A percentile compares a stretch with the other conserved stretches of the same genome.
Evolutionary conservation across 2,329 filamentous ascomycete genomes (phyloP).

Genomic region (Botrytis byssoidea): DNA sequence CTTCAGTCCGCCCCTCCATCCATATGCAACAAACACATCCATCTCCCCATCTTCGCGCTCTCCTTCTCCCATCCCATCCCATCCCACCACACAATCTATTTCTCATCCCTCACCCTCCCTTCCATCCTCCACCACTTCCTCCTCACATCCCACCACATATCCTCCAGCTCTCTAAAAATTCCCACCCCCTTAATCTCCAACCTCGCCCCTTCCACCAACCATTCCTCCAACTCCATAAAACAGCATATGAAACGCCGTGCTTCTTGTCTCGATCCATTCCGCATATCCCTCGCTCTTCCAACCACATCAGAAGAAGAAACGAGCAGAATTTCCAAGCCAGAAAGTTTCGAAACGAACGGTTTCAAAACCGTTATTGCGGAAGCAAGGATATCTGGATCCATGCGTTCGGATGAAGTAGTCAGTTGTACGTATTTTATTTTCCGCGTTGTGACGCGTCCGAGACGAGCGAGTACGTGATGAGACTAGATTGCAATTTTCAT

Average conservation of each 20-base stretch:
- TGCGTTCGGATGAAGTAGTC: not conserved
- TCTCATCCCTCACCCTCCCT: not conserved
- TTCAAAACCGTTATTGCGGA: slow-evolving; percentile 18
- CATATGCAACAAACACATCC: not conserved
- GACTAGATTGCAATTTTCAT: not conserved
- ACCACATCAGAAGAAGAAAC: not conserved
- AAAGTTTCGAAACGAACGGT: not conserved
- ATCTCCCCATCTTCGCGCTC: not conserved
- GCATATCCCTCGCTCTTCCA: fast-evolving
- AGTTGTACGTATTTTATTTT: slow-evolving; percentile 16
- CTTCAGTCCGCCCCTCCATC: not conserved
- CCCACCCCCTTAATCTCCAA: slow-evolving; percentile 2
- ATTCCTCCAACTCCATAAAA: slow-evolving; percentile 14
- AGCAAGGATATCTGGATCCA: slow-evolving; percentile 18
- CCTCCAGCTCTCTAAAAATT: not conserved
- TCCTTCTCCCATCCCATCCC: not conserved
- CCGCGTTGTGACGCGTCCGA: not conserved
- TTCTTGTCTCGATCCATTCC: not conserved
- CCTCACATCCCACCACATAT: slow-evolving; percentile 18
- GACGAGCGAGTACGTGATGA: not conserved
- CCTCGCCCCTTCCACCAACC: not conserved
- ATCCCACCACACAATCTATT: not conserved
- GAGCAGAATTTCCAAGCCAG: not conserved
- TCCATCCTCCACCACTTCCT: slow-evolving; percentile 17
- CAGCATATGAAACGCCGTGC: not conserved